Conservation (phyloP, 169 alveolate genomes). For the Plasmodium billcollinsi region DNA sequence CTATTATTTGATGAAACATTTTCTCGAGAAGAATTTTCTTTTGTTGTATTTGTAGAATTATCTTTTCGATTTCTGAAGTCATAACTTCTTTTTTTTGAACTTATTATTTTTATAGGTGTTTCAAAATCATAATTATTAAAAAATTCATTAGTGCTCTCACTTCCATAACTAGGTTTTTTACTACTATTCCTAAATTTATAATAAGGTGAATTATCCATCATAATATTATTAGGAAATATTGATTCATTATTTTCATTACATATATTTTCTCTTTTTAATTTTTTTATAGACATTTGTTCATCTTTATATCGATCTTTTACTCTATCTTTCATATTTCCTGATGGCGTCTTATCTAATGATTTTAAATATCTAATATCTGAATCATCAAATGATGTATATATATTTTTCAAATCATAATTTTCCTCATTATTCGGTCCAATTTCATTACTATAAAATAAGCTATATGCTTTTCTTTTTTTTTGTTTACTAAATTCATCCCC, state of each 20-base stretch:
- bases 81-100: constrained; percentile 27
- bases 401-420: constrained; percentile 16
- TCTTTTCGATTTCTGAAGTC: constrained; percentile 48
- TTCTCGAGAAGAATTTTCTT: constrained; percentile 63
- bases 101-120: constrained; percentile 48
- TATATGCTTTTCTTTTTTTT: constrained; percentile 70
- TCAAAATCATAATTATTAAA: constrained; percentile 66
- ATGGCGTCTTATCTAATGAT: constrained; percentile 37
- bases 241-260: constrained; percentile 42
- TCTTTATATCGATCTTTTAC: constrained; percentile 8
- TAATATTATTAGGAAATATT: constrained; percentile 12
- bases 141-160: constrained; percentile 67
- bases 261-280: constrained; percentile 49
- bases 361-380: constrained; percentile 20
- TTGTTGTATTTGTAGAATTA: constrained; percentile 37
- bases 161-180: constrained; percentile 42
- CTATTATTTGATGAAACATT: constrained; percentile 66
- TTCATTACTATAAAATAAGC: constrained; percentile 74
- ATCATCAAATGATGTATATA: constrained; percentile 43
- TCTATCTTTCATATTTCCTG: constrained; percentile 21
- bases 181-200: constrained; percentile 22
- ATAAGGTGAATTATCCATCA: constrained; percentile 46
- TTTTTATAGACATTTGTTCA: constrained; percentile 21
- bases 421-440: constrained; percentile 46
- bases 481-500: not conserved